Conservation (phyloP, 176 grass and related monocot genomes). For the Aegilops tauschii region DNA sequence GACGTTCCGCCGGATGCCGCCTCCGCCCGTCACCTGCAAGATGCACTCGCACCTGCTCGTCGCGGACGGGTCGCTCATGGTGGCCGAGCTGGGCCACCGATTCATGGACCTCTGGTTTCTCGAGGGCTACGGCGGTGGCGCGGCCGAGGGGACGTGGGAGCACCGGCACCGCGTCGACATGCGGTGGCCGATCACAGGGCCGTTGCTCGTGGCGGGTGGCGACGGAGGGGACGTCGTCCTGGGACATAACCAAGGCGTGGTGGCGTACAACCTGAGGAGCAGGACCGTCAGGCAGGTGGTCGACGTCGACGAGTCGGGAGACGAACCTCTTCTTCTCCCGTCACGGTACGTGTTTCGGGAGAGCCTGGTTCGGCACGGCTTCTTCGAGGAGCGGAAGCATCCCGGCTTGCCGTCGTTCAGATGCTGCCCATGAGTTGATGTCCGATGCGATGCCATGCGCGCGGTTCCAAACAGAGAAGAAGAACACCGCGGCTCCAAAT, state of each 20-base stretch:
- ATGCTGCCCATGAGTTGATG: background rate
- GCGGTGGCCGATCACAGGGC: background rate
- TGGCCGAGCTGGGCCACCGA: background rate
- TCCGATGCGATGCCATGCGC: background rate
- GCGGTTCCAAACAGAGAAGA: background rate
- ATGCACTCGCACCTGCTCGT: background rate
- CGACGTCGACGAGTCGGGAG: background rate
- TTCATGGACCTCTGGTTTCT: background rate
- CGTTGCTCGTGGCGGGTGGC: background rate
- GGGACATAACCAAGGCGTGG: too few relatives aligned
- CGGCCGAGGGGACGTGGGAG: background rate
- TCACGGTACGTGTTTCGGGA: background rate
- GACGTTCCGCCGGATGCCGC: background rate
- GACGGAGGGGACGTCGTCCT: background rate
- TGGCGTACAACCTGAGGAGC: too few relatives aligned
- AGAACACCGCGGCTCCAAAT: too few relatives aligned
- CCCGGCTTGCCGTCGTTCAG: background rate
- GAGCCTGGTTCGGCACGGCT: background rate
- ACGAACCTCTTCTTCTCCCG: background rate
- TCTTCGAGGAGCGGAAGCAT: background rate
- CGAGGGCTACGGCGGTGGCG: background rate
- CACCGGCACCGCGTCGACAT: background rate
- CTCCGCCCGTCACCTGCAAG: background rate
- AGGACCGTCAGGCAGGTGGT: too few relatives aligned
- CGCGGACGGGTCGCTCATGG: background rate